Conservation (phyloP, 495 filamentous ascomycete species). For the Hypoxylon intermedium region DNA sequence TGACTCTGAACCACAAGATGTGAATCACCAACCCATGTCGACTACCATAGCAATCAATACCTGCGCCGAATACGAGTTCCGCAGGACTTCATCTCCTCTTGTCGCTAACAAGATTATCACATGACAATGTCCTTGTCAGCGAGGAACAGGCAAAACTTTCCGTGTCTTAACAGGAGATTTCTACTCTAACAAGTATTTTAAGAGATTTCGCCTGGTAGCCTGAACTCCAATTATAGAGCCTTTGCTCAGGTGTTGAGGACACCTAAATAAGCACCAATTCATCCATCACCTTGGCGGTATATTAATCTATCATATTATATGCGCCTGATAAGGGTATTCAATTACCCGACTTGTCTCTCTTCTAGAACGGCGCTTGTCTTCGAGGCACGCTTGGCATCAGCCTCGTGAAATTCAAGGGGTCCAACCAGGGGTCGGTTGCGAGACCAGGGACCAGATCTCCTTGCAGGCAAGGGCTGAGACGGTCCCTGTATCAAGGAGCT, state of each 20-base stretch:
- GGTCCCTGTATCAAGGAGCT: slow-evolving; percentile 45
- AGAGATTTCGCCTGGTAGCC: slow-evolving; percentile 9
- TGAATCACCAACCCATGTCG: not conserved
- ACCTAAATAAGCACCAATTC: no score
- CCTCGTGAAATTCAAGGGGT: slow-evolving; percentile 37
- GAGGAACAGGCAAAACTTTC: slow-evolving; percentile 6
- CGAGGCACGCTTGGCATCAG: slow-evolving; percentile 34
- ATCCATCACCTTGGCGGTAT: not conserved
- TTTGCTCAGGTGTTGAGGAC: slow-evolving; percentile 13
- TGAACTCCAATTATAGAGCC: slow-evolving; percentile 13
- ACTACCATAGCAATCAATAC: not conserved
- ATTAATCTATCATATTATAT: slow-evolving; percentile 21
- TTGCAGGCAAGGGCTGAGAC: slow-evolving; percentile 38
- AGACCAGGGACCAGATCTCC: slow-evolving; percentile 16
- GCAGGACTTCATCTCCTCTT: slow-evolving; percentile 14
- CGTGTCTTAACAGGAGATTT: slow-evolving; percentile 12
- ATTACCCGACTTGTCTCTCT: not conserved
- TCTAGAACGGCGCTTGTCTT: slow-evolving; percentile 10
- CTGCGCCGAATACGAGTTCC: slow-evolving; percentile 21
- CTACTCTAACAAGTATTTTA: slow-evolving; percentile 18
- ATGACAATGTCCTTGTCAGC: not conserved
- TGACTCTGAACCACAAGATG: slow-evolving; percentile 1
- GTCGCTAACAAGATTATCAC: not conserved
- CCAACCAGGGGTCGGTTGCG: slow-evolving; percentile 20
- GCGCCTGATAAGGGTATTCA: slow-evolving; percentile 24